Evolutionary conservation across 2,329 filamentous ascomycete genomes (phyloP), one percentile per base, ranked within the genome.

Genomic region (Neonectria magnoliae): DNA sequence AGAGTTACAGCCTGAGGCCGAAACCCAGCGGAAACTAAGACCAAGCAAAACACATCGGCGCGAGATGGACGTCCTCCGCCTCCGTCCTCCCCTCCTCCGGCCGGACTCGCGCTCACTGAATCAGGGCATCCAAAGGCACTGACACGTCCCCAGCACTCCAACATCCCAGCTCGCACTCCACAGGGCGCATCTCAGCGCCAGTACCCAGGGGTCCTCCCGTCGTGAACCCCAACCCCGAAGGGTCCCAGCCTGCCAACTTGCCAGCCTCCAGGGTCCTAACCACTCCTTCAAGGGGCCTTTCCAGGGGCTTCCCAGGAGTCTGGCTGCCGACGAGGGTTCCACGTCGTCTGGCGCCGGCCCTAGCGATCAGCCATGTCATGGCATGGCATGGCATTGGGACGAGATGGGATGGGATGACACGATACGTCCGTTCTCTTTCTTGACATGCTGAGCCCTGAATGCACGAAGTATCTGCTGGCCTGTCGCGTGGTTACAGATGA

Each of bases 121-220:
- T 41, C 14, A 18, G 38, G n/a, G 38, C 55, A 44, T 60, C 36
- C 51, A 64, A 44, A 56, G 47, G 36, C 47, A 63, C 71, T 72
- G 66, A 64, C 66, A 68, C 70, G 58, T 67, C 60, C 65, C 62
- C 62, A 59, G 62, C 66, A 56, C 56, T 57, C 62, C 51, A 50
- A 22, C 57, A 56, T 51, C 58, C 55, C 54, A 36, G 59, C 48
- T 54, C 20, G 38, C 60, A 31, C 66, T 68, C 72, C 71, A 74
- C 72, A 63, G 66, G 69, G 68, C 71, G 70, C 69, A 73, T 73
- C 71, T 56, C 70, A 71, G 63, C 71, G 71, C 71, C 70, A 73
- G 60, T 69, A 47, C 63, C 59, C 70, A 73, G 69, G 64, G 71
- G 68, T 69, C 65, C 59, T 68, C 65, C 71, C 71, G 66, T 67